Base-by-base conservation (phyloP, 805 yeast species). In the Candida maris region DNA sequence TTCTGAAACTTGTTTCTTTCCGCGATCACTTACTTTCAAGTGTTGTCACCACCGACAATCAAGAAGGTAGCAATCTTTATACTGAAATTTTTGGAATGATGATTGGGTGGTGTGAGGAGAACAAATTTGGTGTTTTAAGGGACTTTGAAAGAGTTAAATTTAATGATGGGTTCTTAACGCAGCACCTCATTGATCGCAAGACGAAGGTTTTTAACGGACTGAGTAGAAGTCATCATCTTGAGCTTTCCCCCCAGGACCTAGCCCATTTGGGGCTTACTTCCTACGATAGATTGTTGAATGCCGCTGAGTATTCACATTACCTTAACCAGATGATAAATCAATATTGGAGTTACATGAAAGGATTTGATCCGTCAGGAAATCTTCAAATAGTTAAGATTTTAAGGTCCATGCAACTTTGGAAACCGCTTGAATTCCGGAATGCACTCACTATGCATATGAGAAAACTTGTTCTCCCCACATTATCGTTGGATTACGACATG, bases 321-420 rank as follows among this genome's bases (percentile, higher is more conserved):
- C 33, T 51, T 23, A 55, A 44, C 20, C 54, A 52, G 27, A 41
- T 49, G 3, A 43, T 59, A 9, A 42, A 42, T 3, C 52, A 48
- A 17, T 60, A 56, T 37, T 48, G 54, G 37, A 56, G 49, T 30
- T 25, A 38, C 9, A 35, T 56, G 19, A 59, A 52, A 30, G 52
- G 48, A 15, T 44, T 49, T 25, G 48, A 44, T 5, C 26, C 22
- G 17, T 37, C 38, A 14, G 37, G 41, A 16, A 33, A 36, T 2
- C 4, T 21, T 1, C 27, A 48, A 4, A 35, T 48, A 9, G 24
- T 37, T 3, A 37, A 41, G 8, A 44, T 57, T 19, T 24, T 60
- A 41, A 48, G 38, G 25, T 32, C 39, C 20, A 36, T 73, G 56
- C 52, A 68, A 57, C 41, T 39, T 37, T 70, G 62, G 77, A 73